Conservation (phyloP, 225 moss, liverwort and hornwort species). For the Straminergon stramineum region DNA sequence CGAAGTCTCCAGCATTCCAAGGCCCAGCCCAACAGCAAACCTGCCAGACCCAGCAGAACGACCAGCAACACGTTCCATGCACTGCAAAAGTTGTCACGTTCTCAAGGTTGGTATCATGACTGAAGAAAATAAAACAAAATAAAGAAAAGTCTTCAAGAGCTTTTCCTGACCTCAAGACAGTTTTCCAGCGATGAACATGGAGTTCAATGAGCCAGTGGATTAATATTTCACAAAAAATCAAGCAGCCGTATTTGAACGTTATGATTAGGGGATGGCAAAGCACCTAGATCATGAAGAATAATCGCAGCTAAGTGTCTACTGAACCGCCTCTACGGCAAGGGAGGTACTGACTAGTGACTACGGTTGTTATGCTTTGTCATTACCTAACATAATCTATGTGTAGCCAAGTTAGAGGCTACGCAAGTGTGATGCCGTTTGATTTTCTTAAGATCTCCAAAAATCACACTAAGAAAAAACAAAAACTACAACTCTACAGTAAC, state of each 20-base stretch:
- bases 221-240: not conserved
- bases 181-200: not conserved
- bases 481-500: not conserved
- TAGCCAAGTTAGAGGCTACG: not conserved
- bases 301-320: no score
- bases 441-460: not conserved
- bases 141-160: not conserved
- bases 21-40: slow-evolving; percentile 56
- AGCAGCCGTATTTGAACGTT: not conserved
- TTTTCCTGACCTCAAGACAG: not conserved
- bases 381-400: not conserved
- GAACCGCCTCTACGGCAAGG: not conserved
- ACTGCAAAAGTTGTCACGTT: slow-evolving; percentile 15
- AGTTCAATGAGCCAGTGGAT: not conserved
- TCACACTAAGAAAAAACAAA: not conserved
- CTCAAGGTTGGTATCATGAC: not conserved
- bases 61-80: slow-evolving; percentile 73
- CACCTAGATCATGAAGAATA: not conserved
- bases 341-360: not conserved
- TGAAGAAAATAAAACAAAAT: not conserved
- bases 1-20: slow-evolving; percentile 52
- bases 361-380: not conserved
- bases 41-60: slow-evolving; percentile 37
- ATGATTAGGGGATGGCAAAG: not conserved
- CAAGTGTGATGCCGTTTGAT: not conserved